Conservation (phyloP, 2,329 filamentous ascomycete species). For the Ophiostoma himal-ulmi region DNA sequence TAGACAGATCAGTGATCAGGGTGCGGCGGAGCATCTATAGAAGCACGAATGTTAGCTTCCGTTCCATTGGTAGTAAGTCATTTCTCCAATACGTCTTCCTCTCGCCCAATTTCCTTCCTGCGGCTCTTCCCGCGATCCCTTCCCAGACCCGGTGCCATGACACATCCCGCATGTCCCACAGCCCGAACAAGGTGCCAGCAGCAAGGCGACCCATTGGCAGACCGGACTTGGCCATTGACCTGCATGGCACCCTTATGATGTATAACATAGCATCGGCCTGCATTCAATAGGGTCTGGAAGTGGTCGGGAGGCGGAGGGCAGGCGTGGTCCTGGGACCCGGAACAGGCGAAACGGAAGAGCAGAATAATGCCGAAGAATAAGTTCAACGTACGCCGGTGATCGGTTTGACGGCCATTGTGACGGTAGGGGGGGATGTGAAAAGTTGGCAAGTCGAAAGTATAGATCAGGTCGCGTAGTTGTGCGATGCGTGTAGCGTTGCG, state of each 20-base stretch:
- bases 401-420: conserved; percentile 51
- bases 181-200: background rate
- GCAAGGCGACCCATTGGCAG: background rate
- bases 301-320: background rate
- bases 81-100: background rate
- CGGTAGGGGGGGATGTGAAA: conserved; percentile 4
- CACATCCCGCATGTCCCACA: background rate
- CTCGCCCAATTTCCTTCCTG: background rate
- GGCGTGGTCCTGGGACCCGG: background rate
- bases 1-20: conserved; percentile 51
- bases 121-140: background rate
- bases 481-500: conserved; percentile 11
- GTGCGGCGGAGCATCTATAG: conserved; percentile 54
- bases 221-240: background rate
- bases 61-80: background rate
- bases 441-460: background rate
- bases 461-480: conserved; percentile 10
- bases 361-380: background rate
- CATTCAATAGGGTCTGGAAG: background rate
- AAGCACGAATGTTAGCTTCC: conserved; percentile 16
- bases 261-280: background rate
- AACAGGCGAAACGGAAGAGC: conserved; percentile 6
- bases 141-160: background rate
- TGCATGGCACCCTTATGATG: background rate
- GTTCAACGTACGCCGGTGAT: conserved; percentile 53